A percentile compares a stretch with the other conserved stretches of the same genome.
Conservation (phyloP, 2,329 filamentous ascomycete genomes). For the Botryosphaeria dothidea region DNA sequence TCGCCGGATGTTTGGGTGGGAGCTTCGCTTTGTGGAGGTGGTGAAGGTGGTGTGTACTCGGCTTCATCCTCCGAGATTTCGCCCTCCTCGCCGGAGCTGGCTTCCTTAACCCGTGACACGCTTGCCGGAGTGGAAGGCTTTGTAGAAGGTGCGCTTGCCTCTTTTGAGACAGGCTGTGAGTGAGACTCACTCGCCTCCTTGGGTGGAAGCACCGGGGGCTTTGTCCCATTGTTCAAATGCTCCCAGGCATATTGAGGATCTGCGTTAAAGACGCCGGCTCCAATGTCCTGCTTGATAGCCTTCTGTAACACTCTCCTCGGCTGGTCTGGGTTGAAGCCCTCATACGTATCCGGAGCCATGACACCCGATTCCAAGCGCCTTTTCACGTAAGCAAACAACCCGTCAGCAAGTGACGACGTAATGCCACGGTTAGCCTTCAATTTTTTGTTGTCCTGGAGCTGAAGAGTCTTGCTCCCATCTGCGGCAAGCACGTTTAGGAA, state of each 20-base stretch:
- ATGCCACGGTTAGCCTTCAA: background rate
- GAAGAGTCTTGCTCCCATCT: background rate
- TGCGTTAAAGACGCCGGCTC: background rate
- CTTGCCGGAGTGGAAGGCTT: background rate
- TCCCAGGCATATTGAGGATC: background rate
- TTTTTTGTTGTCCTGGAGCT: background rate
- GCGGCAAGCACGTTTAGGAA: background rate
- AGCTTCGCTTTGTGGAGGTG: background rate
- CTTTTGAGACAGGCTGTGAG: background rate
- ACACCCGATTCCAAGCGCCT: background rate
- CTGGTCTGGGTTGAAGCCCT: slow-evolving; percentile 1
- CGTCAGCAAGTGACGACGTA: background rate
- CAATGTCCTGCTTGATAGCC: background rate
- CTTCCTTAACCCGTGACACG: background rate
- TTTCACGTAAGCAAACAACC: background rate
- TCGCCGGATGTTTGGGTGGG: background rate
- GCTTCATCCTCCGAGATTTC: background rate
- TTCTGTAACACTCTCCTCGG: background rate
- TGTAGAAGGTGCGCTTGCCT: background rate
- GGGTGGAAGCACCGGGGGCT: background rate
- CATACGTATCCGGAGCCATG: background rate
- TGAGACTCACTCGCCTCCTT: background rate
- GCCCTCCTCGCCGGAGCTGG: slow-evolving; percentile 5
- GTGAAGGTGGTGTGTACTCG: background rate
- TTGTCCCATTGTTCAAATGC: background rate